Conservation (phyloP, 345 rosid species). For the Pistacia vera region DNA sequence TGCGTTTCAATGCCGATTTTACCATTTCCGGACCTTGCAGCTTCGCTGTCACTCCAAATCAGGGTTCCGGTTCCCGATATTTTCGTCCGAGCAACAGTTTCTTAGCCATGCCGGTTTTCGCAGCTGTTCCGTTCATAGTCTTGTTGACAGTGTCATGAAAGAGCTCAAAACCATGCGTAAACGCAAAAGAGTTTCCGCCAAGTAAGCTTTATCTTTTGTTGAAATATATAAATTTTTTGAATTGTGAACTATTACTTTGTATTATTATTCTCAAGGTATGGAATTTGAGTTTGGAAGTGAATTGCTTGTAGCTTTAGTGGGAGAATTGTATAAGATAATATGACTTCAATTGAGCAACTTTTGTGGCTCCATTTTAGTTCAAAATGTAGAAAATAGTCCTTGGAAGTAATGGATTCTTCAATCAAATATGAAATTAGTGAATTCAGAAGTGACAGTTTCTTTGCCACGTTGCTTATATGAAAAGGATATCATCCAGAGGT, state of each 20-base stretch:
- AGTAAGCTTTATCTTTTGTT: conserved; percentile 38
- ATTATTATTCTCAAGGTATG: not conserved
- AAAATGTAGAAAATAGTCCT: too few species aligned
- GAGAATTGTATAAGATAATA: not conserved
- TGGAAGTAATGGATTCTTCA: too few species aligned
- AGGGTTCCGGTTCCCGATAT: conserved; percentile 23
- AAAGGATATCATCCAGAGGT: too few species aligned
- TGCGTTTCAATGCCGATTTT: conserved; percentile 38
- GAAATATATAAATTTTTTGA: not conserved
- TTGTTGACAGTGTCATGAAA: conserved; percentile 66
- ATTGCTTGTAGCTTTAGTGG: not conserved
- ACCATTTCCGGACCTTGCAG: conserved; percentile 38
- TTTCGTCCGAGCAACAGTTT: conserved; percentile 30
- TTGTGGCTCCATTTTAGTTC: not conserved
- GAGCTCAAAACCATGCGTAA: conserved; percentile 50
- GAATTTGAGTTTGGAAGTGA: not conserved
- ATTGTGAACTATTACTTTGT: not conserved
- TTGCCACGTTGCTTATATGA: too few species aligned
- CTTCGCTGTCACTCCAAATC: conserved; percentile 36
- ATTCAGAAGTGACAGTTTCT: too few species aligned
- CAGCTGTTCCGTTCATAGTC: conserved; percentile 53
- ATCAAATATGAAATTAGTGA: too few species aligned
- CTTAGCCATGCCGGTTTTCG: conserved; percentile 21
- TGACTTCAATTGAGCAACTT: not conserved
- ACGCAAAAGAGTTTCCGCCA: conserved; percentile 60